These are phyloP conservation scores for Citeromyces matritensis DNA, from an alignment of 805 yeast genomes.

Conservation along the genomic window DNA sequence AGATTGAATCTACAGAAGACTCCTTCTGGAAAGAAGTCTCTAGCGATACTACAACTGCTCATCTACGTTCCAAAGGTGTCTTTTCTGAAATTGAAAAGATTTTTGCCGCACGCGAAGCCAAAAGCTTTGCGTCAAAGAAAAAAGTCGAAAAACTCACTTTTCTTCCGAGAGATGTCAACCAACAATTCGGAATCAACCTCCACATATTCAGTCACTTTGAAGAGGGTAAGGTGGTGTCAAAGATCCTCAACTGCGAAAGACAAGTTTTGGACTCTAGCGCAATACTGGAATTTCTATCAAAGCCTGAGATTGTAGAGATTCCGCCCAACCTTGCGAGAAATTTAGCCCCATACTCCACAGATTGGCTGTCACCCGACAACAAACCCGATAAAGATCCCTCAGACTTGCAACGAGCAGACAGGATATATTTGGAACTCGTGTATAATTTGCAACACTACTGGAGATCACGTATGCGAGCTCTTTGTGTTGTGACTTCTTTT, in stretches of 20 bases:
- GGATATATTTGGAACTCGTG: slow-evolving; percentile 67
- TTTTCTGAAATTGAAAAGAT: slow-evolving; percentile 72
- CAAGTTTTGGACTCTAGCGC: slow-evolving; percentile 57
- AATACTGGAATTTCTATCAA: slow-evolving; percentile 73
- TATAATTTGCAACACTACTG: slow-evolving; percentile 81
- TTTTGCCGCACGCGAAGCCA: slow-evolving; percentile 70
- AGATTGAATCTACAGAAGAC: slow-evolving; percentile 65
- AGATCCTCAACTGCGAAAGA: slow-evolving; percentile 60
- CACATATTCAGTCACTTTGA: slow-evolving; percentile 54
- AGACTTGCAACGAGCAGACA: slow-evolving; percentile 78
- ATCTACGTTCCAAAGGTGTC: slow-evolving; percentile 62
- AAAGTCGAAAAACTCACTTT: slow-evolving; percentile 45
- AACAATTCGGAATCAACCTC: slow-evolving; percentile 87
- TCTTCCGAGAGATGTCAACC: slow-evolving; percentile 75
- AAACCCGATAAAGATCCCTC: slow-evolving; percentile 55
- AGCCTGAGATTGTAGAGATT: slow-evolving; percentile 61
- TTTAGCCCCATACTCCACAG: slow-evolving; percentile 68
- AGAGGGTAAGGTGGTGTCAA: slow-evolving; percentile 53
- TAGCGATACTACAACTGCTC: slow-evolving; percentile 42
- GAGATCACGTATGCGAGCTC: slow-evolving; percentile 81
- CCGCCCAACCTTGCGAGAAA: slow-evolving; percentile 56
- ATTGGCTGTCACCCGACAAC: slow-evolving; percentile 34
- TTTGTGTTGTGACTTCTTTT: slow-evolving; percentile 51
- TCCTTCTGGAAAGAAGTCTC: slow-evolving; percentile 76
- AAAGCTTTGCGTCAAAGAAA: slow-evolving; percentile 30